phyloP scores from a whole-genome alignment of 768 basidiomycete genomes.

The Mrakia gelida region DNA sequence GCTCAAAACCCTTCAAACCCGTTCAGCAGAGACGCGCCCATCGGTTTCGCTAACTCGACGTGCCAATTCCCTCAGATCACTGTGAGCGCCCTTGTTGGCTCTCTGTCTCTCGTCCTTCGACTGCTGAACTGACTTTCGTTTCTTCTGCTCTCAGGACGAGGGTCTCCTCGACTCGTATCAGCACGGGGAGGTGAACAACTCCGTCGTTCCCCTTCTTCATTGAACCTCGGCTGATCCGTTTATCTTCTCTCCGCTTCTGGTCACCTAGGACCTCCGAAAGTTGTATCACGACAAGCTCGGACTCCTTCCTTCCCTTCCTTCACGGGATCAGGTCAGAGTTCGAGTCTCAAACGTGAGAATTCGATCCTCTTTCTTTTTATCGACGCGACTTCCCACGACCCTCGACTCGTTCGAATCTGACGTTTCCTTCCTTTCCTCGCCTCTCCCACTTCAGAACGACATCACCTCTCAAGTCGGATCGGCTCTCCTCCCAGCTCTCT shows the following conservation, averaged over 20 bases:
- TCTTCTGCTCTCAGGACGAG: not conserved
- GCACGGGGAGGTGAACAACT: not conserved
- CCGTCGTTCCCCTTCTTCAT: not conserved
- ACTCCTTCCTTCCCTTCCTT: not conserved
- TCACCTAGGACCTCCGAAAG: not conserved
- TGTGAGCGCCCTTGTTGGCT: not conserved
- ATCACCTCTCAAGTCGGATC: not conserved
- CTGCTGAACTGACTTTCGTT: not conserved
- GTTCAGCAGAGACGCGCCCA: not conserved
- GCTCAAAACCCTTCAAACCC: not conserved
- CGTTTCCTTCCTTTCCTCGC: not conserved
- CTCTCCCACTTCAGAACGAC: not conserved
- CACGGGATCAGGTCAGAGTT: not conserved
- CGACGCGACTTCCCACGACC: not conserved
- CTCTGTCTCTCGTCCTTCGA: not conserved
- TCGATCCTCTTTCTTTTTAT: not conserved
- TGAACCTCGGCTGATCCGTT: not conserved
- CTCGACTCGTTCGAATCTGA: not conserved
- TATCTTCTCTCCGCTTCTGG: not conserved
- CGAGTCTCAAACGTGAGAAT: not conserved
- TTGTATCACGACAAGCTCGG: not conserved
- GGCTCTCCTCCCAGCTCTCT: not conserved
- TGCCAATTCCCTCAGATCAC: not conserved
- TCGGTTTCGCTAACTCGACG: not conserved
- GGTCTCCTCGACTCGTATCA: not conserved